phyloP scores from a whole-genome alignment of 2,329 filamentous ascomycete species.

The Cordyceps sp. region DNA sequence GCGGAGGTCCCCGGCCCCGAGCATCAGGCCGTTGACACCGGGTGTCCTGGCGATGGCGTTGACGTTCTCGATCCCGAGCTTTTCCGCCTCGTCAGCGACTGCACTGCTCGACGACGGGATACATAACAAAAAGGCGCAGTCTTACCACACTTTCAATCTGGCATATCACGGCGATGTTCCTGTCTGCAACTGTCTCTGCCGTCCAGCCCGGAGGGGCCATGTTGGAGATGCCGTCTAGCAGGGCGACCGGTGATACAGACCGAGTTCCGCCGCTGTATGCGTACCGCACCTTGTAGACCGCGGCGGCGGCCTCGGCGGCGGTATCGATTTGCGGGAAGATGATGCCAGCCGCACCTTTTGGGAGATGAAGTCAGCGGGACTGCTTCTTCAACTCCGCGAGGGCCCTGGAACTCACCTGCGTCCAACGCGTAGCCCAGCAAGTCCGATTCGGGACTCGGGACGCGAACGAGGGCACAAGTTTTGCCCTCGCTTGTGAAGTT shows the following conservation, averaged over 20 bases:
- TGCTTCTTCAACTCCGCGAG: background rate
- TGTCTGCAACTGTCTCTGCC: constrained; percentile 3
- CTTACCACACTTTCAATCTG: constrained; percentile 3
- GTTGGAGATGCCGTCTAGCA: constrained; percentile 1
- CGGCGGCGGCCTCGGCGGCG: background rate
- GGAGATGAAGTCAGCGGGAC: background rate
- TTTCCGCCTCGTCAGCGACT: background rate
- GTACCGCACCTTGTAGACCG: constrained; percentile 2
- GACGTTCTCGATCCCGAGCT: constrained; percentile 2
- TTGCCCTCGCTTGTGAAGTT: constrained; percentile 4
- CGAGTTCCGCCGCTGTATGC: constrained; percentile 1
- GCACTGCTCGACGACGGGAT: too few species aligned
- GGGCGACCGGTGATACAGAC: constrained; percentile 1
- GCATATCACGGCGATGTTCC: constrained; percentile 3
- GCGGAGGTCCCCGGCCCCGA: constrained; percentile 2
- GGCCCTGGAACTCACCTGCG: constrained; percentile 1
- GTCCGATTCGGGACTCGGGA: constrained; percentile 1
- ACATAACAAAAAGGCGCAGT: too few species aligned
- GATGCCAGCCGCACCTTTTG: constrained; percentile 1
- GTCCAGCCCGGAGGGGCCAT: constrained; percentile 2
- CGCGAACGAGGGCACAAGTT: constrained; percentile 2
- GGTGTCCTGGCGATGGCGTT: constrained; percentile 1
- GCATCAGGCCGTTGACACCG: constrained; percentile 3
- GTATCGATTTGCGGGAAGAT: constrained; percentile 2
- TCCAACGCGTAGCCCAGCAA: constrained; percentile 3